Conservation (phyloP, 805 yeast species). For the Lachancea sp. region DNA sequence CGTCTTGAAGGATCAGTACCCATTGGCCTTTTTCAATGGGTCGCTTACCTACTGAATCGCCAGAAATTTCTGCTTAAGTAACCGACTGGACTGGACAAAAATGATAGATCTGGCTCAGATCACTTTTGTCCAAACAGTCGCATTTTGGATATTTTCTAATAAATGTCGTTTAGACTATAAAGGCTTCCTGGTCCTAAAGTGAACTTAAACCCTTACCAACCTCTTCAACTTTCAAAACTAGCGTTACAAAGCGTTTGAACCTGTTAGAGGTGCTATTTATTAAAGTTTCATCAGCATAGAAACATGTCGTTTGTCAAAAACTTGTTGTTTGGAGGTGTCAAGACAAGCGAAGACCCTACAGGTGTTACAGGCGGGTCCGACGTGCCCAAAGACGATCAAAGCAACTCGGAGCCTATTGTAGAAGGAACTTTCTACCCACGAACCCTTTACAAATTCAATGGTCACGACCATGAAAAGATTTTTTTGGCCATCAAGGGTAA, state of each 20-base stretch:
- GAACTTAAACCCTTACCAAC: not conserved
- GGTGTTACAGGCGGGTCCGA: slow-evolving; percentile 18
- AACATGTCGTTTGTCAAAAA: slow-evolving; percentile 32
- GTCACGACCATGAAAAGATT: slow-evolving; percentile 72
- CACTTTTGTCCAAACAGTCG: not conserved
- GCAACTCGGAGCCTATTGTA: slow-evolving; percentile 33
- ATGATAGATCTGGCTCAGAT: too few relatives aligned
- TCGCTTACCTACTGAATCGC: too few relatives aligned
- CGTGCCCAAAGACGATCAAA: not conserved
- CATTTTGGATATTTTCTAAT: not conserved
- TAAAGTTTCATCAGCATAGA: not conserved
- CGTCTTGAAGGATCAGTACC: too few relatives aligned
- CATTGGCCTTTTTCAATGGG: too few relatives aligned
- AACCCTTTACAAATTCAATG: slow-evolving; percentile 69
- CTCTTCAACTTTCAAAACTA: not conserved
- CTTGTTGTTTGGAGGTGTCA: slow-evolving; percentile 30
- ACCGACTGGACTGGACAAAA: too few relatives aligned
- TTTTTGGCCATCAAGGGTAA: slow-evolving; percentile 79
- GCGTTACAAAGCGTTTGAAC: not conserved
- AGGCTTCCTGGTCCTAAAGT: not conserved
- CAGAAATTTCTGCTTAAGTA: too few relatives aligned
- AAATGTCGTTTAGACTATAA: slow-evolving; percentile 4
- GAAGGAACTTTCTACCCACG: slow-evolving; percentile 62
- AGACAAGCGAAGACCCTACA: slow-evolving; percentile 32
- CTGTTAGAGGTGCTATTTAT: not conserved